Evolutionary conservation across 805 yeast species (phyloP).

Genomic region (Ogataea siamensis): DNA sequence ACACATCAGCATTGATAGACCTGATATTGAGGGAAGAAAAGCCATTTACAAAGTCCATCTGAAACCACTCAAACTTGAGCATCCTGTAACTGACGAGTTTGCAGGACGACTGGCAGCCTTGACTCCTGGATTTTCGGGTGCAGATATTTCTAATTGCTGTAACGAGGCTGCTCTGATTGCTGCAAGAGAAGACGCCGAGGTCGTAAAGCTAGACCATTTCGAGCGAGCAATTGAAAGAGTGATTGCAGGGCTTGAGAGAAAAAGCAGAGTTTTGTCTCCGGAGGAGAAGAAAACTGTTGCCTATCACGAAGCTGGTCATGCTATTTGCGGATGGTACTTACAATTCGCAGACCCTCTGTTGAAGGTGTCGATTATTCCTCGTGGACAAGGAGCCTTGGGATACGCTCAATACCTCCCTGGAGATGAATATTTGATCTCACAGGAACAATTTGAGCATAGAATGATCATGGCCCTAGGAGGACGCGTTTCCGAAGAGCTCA

Average conservation of each 20-base stretch:
- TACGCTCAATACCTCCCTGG: conserved; percentile 97
- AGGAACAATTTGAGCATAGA: conserved; percentile 73
- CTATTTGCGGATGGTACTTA: conserved; percentile 95
- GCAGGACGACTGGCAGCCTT: conserved; percentile 90
- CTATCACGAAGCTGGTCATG: conserved; percentile 98
- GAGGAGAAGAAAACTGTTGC: conserved; percentile 92
- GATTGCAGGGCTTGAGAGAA: conserved; percentile 93
- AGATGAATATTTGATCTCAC: conserved; percentile 76
- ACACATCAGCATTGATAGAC: conserved; percentile 86
- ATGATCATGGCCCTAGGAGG: conserved; percentile 99
- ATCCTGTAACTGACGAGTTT: conserved; percentile 49
- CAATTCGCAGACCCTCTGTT: conserved; percentile 89
- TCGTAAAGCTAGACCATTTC: conserved; percentile 75
- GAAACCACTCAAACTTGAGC: conserved; percentile 60
- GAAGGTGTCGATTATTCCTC: conserved; percentile 94
- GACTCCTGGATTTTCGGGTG: conserved; percentile 98
- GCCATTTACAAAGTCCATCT: conserved; percentile 89
- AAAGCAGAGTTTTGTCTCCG: conserved; percentile 75
- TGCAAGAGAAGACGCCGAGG: conserved; percentile 74
- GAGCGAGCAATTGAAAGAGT: conserved; percentile 97
- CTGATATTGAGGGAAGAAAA: conserved; percentile 93
- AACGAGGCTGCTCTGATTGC: conserved; percentile 98
- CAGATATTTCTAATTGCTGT: conserved; percentile 95
- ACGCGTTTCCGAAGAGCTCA: conserved; percentile 91
- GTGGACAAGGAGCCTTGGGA: conserved; percentile 96